Base-by-base conservation (phyloP, 805 yeast species). In the Metschnikowia gelsemii region DNA sequence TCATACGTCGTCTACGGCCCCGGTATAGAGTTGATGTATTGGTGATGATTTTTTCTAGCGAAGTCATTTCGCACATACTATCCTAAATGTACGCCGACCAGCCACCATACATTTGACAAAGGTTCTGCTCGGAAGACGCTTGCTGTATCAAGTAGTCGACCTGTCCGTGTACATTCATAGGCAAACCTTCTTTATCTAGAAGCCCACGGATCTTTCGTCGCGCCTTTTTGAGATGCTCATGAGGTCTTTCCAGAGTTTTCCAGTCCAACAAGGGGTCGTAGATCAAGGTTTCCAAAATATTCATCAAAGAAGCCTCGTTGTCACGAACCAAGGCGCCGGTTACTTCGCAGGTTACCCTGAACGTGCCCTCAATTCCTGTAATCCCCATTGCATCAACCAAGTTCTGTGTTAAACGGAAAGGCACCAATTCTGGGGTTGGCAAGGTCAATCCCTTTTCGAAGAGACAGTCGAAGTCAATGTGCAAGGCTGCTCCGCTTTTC, bases 381-480 rank as follows among this genome's bases (percentile, higher is more conserved):
- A 88, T 79, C 2, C 98, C 98, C 55, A 86, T 72, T 0, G 96
- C 97, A 60, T 89, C 96, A 3, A 82, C 81, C 70, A 93, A 75
- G 56, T 93, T 91, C 37, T 80, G 84, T 0, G 99, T 93, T 35
- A 93, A 62, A 50, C 99, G 71, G 63, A 93, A 93, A 0, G 99
- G 99, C 2, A 93, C 99, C 22, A 87, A 70, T 57, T 93, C 99
- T 0, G 99, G 99, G 5, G 85, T 82, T 0, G 78, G 77, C 16
- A 78, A 59, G 2, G 82, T 81, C 21, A 82, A 64, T 18, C 86
- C 87, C 58, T 91, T 93, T 43, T 91, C 98, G 57, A 95, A 93
- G 30, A 93, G 68, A 66, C 98, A 91, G 58, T 95, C 98, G 62
- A 93, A 93, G 63, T 95, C 99, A 41, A 93, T 97, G 61, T 93